These are phyloP conservation scores for Fagopyrum tataricum DNA, from an alignment of 148 eudicot genomes.

Conservation along the genomic window DNA sequence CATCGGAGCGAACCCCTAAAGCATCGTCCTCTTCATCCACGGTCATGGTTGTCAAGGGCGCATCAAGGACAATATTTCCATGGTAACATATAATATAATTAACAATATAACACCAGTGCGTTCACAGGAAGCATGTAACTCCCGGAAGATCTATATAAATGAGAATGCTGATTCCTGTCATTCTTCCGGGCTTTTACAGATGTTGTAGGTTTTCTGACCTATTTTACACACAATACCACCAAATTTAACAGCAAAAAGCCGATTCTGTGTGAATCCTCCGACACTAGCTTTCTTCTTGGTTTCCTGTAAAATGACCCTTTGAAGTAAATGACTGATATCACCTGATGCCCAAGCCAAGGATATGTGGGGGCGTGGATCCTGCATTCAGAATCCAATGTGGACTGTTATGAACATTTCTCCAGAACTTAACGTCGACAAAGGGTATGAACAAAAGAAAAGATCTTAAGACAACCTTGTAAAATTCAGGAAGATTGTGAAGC, in stretches of 20 bases:
- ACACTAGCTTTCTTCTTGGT: conserved; percentile 25
- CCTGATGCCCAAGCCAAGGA: conserved; percentile 78
- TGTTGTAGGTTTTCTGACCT: conserved; percentile 56
- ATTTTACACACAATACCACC: conserved; percentile 65
- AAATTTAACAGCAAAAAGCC: conserved; percentile 55
- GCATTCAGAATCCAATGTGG: conserved; percentile 7
- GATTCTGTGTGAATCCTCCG: conserved; percentile 26
- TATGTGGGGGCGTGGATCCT: conserved; percentile 94
- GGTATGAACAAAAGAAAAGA: neutral
- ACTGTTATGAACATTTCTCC: neutral
- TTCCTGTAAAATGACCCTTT: conserved; percentile 47
- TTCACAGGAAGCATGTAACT: neutral
- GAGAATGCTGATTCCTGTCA: conserved; percentile 15
- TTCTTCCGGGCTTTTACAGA: conserved; percentile 48
- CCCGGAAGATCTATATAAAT: neutral
- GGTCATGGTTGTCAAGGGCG: no score
- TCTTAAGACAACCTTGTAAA: conserved; percentile 52
- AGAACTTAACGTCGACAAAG: neutral
- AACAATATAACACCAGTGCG: no score
- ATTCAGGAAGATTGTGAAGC: conserved; percentile 91
- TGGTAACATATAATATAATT: no score
- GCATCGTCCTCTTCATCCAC: no score
- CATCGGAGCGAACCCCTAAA: no score
- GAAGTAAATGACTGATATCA: conserved; percentile 45
- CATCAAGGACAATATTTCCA: no score